A percentile compares a stretch with the other conserved stretches of the same genome.
Conservation (phyloP, 116 monocot species). For the Posidonia oceanica region DNA sequence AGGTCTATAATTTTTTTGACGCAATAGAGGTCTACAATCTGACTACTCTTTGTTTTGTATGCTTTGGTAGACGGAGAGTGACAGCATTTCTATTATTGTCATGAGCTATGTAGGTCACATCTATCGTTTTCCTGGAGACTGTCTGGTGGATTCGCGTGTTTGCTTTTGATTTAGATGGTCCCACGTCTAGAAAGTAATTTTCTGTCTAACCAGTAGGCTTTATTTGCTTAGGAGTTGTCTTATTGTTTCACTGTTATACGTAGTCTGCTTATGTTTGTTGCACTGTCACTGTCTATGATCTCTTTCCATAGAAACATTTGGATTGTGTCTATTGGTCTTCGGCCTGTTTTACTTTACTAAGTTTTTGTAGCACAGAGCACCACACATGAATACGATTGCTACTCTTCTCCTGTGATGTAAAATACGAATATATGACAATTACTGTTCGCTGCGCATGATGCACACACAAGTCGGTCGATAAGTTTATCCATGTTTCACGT, state of each 20-base stretch:
- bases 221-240: not conserved
- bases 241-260: not conserved
- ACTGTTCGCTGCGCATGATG: too few relatives aligned
- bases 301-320: too few relatives aligned
- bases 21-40: too few relatives aligned
- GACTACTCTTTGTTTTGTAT: too few relatives aligned
- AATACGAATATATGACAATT: not conserved
- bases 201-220: too few relatives aligned
- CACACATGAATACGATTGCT: not conserved
- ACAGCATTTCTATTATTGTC: too few relatives aligned
- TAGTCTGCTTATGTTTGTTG: not conserved
- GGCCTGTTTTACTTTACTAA: too few relatives aligned
- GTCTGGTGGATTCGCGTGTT: not conserved
- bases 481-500: too few relatives aligned
- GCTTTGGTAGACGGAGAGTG: too few relatives aligned
- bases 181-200: not conserved
- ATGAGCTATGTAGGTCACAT: not conserved
- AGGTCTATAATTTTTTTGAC: too few relatives aligned
- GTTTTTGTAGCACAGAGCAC: not conserved
- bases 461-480: not conserved
- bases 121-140: not conserved
- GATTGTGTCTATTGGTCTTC: too few relatives aligned
- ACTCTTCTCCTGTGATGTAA: not conserved
- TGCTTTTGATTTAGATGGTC: not conserved
- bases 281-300: too few relatives aligned